Percentiles rank a stretch among this genome's conserved stretches.
phyloP scores from a whole-genome alignment of 2,329 filamentous ascomycete species.

The Calycina herbarum region DNA sequence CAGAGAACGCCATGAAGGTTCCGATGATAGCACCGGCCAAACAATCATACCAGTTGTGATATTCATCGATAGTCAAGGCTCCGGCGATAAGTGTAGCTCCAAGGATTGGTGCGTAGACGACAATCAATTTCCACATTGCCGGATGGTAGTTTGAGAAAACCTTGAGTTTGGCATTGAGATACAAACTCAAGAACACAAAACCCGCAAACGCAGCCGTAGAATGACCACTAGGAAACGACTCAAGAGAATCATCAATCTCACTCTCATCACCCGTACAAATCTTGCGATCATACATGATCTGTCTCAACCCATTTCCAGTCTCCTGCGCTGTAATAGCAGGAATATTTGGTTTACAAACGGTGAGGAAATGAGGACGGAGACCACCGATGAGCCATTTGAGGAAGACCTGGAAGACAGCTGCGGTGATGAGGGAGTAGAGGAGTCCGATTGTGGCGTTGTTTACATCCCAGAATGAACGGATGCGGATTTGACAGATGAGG shows the following conservation, averaged over 20 bases:
- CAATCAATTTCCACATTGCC: slow-evolving; percentile 71
- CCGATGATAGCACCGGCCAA: slow-evolving; percentile 66
- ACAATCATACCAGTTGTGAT: slow-evolving; percentile 76
- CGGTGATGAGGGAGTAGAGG: slow-evolving; percentile 67
- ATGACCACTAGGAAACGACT: slow-evolving; percentile 73
- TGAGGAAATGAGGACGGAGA: slow-evolving; percentile 69
- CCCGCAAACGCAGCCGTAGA: slow-evolving; percentile 72
- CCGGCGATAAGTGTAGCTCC: slow-evolving; percentile 68
- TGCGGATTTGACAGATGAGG: slow-evolving; percentile 64
- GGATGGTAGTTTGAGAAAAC: slow-evolving; percentile 72
- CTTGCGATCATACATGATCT: slow-evolving; percentile 67
- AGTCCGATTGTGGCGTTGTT: slow-evolving; percentile 72
- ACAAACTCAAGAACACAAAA: slow-evolving; percentile 69
- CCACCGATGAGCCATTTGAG: slow-evolving; percentile 75
- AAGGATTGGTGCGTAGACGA: slow-evolving; percentile 64
- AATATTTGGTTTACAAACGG: slow-evolving; percentile 63
- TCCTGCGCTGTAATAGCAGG: slow-evolving; percentile 43
- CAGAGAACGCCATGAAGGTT: slow-evolving; percentile 61
- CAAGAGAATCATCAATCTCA: slow-evolving; percentile 67
- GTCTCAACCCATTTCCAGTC: slow-evolving; percentile 52
- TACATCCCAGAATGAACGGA: slow-evolving; percentile 67
- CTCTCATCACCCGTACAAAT: slow-evolving; percentile 67
- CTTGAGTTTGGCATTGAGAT: slow-evolving; percentile 78
- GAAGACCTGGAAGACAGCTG: slow-evolving; percentile 76
- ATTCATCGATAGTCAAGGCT: slow-evolving; percentile 70